Percentiles rank a stretch among this genome's conserved stretches.
phyloP scores from a whole-genome alignment of 202 grass and related monocot genomes.

The Setaria viridis region DNA sequence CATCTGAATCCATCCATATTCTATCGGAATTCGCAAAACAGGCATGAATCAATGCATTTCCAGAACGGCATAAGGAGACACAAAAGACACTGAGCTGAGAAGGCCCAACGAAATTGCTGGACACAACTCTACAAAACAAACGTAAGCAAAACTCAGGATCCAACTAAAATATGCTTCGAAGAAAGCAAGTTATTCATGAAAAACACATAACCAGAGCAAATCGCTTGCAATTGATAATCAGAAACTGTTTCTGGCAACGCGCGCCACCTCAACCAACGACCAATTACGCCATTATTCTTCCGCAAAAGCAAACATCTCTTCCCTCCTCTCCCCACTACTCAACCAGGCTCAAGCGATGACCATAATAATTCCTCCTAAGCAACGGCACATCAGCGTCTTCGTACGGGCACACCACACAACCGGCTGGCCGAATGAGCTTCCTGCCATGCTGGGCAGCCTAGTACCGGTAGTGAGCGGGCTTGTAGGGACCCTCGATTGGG shows the following conservation, averaged over 20 bases:
- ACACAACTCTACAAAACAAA: background rate
- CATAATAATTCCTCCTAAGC: slow-evolving; percentile 36
- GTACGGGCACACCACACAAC: background rate
- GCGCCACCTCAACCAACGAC: background rate
- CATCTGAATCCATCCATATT: too few relatives aligned
- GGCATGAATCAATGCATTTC: too few relatives aligned
- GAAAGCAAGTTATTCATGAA: slow-evolving; percentile 28
- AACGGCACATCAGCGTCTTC: slow-evolving; percentile 4
- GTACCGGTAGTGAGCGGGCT: slow-evolving; percentile 81
- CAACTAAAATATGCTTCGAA: background rate
- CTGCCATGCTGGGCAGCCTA: slow-evolving; percentile 36
- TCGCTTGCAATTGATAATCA: slow-evolving; percentile 44
- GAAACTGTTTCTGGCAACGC: slow-evolving; percentile 37
- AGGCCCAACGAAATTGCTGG: background rate
- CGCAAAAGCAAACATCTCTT: slow-evolving; percentile 42
- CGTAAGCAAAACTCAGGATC: background rate
- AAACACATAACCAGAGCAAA: background rate
- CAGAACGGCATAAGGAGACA: too few relatives aligned
- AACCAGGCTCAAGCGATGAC: slow-evolving; percentile 42
- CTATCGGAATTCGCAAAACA: too few relatives aligned
- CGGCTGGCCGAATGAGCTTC: background rate
- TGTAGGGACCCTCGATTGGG: slow-evolving; percentile 82
- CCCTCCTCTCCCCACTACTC: slow-evolving; percentile 14
- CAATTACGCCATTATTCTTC: slow-evolving; percentile 57
- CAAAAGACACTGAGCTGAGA: too few relatives aligned